Evolutionary conservation across 1,284 basidiomycete species (phyloP), one percentile per base, ranked within the genome.

Genomic region (Prillingera fragicola): DNA sequence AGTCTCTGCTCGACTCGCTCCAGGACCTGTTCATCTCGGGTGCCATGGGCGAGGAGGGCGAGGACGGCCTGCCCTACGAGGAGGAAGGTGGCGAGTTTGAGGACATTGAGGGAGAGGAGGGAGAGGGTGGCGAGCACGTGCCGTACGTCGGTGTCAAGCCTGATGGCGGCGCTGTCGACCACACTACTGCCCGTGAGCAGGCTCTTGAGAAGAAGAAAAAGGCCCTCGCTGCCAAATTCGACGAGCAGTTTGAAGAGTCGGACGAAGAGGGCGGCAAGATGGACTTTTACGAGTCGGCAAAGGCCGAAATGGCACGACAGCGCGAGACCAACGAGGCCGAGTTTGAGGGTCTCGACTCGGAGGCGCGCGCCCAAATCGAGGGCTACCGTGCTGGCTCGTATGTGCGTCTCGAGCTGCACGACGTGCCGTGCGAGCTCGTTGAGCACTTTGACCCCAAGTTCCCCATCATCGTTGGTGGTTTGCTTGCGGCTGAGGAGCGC

Each of bases 301-400:
- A 97, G 73, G 87, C 87, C 23, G 88, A 91, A 62, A 86, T 97
- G 63, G 80, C 87, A 13, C 78, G 80, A 6, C 92, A 96, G 64
- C 81, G 87, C 8, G 79, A 82, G 43, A 74, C 92, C 38, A 97
- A 96, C 67, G 79, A 81, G 36, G 81, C 80, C 8, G 95, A 96
- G 71, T 95, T 98, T 62, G 83, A 80, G 38, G 80, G 78, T 17
- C 75, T 94, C 44, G 86, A 94, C 54, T 73, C 80, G 10, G 83
- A 87, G 48, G 76, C 85, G 4, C 82, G 94, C 18, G 80, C 82
- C 1, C 78, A 87, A 44, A 83, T 97, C 24, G 91, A 96, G 67
- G 95, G 95, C 8, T 86, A 85, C 70, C 78, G 84, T 8, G 85
- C 95, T 0, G 95, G 95, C 7, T 76, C 82, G n/a, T 98, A 98